phyloP scores from a whole-genome alignment of 2,329 filamentous ascomycete species.

The Dactylellina cionopaga region DNA sequence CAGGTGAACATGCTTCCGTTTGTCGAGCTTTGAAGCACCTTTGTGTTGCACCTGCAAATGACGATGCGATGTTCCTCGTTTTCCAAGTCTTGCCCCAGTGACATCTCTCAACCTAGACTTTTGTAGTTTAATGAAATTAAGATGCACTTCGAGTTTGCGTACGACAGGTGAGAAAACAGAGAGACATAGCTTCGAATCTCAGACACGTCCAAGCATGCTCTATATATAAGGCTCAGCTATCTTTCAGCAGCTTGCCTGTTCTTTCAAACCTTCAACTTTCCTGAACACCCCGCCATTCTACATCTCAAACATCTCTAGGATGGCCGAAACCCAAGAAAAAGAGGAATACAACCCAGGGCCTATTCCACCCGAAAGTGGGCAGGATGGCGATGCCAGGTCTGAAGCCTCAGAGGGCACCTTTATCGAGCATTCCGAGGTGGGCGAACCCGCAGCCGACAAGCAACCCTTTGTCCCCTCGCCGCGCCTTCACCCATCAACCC shows the following conservation, averaged over 20 bases:
- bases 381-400: constrained; percentile 26
- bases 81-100: background rate
- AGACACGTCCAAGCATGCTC: no score
- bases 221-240: background rate
- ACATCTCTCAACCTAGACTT: background rate
- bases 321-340: constrained; percentile 30
- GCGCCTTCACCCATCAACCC: constrained; percentile 23
- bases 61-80: constrained; percentile 6
- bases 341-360: constrained; percentile 8
- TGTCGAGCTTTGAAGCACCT: constrained; percentile 1
- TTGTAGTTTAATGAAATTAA: background rate
- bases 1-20: constrained; percentile 48
- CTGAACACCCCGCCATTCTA: background rate
- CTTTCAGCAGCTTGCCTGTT: background rate
- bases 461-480: constrained; percentile 35
- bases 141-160: no score
- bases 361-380: background rate
- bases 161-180: no score
- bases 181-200: no score
- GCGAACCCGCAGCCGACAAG: constrained; percentile 18
- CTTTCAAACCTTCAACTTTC: constrained; percentile 4
- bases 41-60: constrained; percentile 31
- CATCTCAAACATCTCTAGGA: background rate
- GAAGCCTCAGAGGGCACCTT: constrained; percentile 39
- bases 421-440: constrained; percentile 36